These are phyloP conservation scores for Tricholoma matsutake DNA, from an alignment of 768 basidiomycete species.

Conservation along the genomic window DNA sequence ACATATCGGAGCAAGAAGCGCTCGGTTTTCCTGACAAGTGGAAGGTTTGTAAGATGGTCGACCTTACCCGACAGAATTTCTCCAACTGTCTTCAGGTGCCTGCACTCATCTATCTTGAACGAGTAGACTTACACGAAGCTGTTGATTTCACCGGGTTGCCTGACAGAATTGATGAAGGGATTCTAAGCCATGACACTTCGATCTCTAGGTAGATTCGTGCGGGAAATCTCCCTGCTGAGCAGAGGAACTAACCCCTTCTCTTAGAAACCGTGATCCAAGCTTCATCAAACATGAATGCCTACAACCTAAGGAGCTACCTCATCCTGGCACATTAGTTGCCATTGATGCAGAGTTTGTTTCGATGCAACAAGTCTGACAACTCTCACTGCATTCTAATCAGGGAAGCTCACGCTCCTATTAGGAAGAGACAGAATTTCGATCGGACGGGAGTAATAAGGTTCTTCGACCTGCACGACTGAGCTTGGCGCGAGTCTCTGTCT, in stretches of 20 bases:
- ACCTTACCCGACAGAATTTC: too few relatives aligned
- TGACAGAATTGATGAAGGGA: conserved; percentile 63
- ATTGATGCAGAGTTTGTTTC: conserved; percentile 99
- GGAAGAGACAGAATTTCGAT: conserved; percentile 95
- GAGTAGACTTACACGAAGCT: conserved; percentile 52
- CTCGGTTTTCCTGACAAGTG: conserved; percentile 84
- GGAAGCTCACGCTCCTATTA: conserved; percentile 25
- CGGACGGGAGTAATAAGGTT: conserved; percentile 92
- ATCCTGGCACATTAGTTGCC: conserved; percentile 82
- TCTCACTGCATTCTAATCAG: neutral
- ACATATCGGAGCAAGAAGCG: conserved; percentile 83
- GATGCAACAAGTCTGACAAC: conserved; percentile 75
- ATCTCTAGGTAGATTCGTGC: conserved; percentile 78
- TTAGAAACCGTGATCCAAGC: conserved; percentile 70
- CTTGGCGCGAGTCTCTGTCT: conserved; percentile 90
- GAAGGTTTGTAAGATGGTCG: conserved; percentile 67
- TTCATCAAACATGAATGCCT: conserved; percentile 80
- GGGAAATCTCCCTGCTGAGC: neutral
- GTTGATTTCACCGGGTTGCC: conserved; percentile 69
- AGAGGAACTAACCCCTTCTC: neutral
- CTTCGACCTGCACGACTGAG: conserved; percentile 89
- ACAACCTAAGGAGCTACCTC: conserved; percentile 71
- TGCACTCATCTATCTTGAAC: conserved; percentile 86
- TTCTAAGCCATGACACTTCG: conserved; percentile 83
- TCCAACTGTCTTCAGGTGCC: conserved; percentile 55